phyloP scores from a whole-genome alignment of 495 filamentous ascomycete species.

The Aspergillus homomorphus region DNA sequence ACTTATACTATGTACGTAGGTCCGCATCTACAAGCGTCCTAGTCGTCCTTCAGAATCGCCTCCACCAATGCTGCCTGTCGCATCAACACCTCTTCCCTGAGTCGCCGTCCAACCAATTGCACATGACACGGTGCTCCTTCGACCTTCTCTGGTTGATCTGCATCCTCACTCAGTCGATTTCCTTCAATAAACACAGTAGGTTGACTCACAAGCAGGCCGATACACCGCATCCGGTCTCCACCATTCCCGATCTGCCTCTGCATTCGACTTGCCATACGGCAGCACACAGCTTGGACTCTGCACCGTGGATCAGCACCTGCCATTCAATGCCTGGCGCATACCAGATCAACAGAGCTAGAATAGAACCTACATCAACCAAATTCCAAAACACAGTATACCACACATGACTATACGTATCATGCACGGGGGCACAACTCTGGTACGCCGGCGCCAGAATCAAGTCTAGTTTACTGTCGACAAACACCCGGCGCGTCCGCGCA shows the following conservation, averaged over 20 bases:
- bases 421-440: constrained; percentile 44
- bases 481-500: constrained; percentile 25
- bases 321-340: neutral
- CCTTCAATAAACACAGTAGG: neutral
- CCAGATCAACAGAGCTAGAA: neutral
- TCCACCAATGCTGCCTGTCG: constrained; percentile 23
- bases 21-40: no score
- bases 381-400: constrained; percentile 50
- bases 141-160: constrained; percentile 22
- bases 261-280: constrained; percentile 28
- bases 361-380: constrained; percentile 47
- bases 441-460: constrained; percentile 43
- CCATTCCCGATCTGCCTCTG: constrained; percentile 16
- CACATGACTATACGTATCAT: constrained; percentile 47
- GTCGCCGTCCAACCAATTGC: constrained; percentile 27
- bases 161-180: neutral
- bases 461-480: constrained; percentile 37
- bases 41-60: constrained; percentile 8
- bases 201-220: constrained; percentile 21
- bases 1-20: no score
- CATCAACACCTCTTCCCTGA: constrained; percentile 26
- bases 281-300: constrained; percentile 38
- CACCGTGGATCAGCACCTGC: neutral
- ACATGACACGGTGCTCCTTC: constrained; percentile 31
- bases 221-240: constrained; percentile 19